A percentile compares a stretch with the other conserved stretches of the same genome.
phyloP scores from a whole-genome alignment of 768 basidiomycete species.

The Cyathus striatus region DNA sequence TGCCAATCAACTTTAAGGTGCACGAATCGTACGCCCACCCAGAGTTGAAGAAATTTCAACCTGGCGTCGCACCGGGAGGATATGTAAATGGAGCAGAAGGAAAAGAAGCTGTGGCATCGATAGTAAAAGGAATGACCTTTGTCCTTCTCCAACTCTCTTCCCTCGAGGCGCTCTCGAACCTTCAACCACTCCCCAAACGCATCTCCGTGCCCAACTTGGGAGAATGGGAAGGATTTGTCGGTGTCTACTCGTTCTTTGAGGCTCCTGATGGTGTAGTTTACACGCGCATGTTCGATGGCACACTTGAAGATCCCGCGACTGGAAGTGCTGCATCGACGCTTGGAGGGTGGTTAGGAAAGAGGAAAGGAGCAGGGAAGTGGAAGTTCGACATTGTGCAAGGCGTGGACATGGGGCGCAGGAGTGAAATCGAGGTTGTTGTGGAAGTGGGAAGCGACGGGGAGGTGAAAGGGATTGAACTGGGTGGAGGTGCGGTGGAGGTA shows the following conservation, averaged over 20 bases:
- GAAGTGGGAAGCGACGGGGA: conserved; percentile 21
- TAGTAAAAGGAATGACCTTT: conserved; percentile 45
- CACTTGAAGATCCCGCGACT: conserved; percentile 40
- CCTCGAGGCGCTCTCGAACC: conserved; percentile 27
- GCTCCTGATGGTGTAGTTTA: conserved; percentile 26
- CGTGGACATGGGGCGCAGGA: conserved; percentile 39
- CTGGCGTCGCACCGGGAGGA: conserved; percentile 20
- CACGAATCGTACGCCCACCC: conserved; percentile 22
- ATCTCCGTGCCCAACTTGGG: conserved; percentile 23
- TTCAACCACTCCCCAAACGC: conserved; percentile 20
- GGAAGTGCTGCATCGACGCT: conserved; percentile 41
- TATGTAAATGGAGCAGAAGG: conserved; percentile 29
- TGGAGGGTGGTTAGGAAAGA: conserved; percentile 30
- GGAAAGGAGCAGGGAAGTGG: conserved; percentile 30
- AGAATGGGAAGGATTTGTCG: conserved; percentile 33
- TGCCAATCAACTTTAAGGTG: conserved; percentile 36
- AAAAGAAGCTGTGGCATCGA: conserved; percentile 30
- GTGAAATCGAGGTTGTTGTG: conserved; percentile 35
- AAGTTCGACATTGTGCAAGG: conserved; percentile 34
- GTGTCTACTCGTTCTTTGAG: conserved; percentile 30
- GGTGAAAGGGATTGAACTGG: conserved; percentile 27
- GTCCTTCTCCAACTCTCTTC: conserved; percentile 30
- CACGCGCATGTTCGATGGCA: conserved; percentile 36
- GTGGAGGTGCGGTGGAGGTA: conserved; percentile 32
- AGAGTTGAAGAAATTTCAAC: conserved; percentile 22